Evolutionary conservation across 179 eudicot genomes (phyloP), one percentile per base, ranked within the genome.

Genomic region (Drosera spatulata): DNA sequence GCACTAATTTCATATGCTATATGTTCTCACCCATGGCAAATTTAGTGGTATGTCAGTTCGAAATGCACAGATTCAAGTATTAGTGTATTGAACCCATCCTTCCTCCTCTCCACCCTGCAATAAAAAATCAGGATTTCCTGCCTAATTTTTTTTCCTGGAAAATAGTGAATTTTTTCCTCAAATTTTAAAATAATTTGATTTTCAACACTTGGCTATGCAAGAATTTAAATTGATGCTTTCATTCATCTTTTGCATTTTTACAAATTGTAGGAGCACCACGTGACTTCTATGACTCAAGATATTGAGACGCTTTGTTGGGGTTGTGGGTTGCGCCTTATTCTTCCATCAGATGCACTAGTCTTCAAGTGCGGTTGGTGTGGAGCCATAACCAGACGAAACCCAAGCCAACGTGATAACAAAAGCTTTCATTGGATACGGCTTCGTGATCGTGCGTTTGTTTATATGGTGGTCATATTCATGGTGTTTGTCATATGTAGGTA

Each of bases 351-450:
- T 61, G 88, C 86, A 39, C 85, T 96, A 52, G 61, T 85, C 63
- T 94, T 78, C 76, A 94, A 85, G 75, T 94, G 99, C 61, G 94
- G 88, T 43, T 94, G 99, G 99, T 94, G 99, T 68, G 99, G 97
- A 75, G 95, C 99, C 13, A 77, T 90, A 72, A 94, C 94, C 53
- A 83, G 85, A 63, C 86, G 76, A 63, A 77, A 90, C 63, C 75
- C 75, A 53, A 22, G 56, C 50, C 79, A 69, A 65, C 50, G 14
- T 54, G 78, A 83, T 43, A 61, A 71, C 53, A 76, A 74, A 65
- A 70, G 73, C 70, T 79, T 81, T 61, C 45, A 73, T 68, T 90
- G 87, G 94, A 83, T 81, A 69, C 85, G 80, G 41, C 65, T 81
- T 56, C 87, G 91, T 46, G 99, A 94, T 70, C 82, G 86, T 50